Percentiles rank a stretch among this genome's conserved stretches.
Conservation (phyloP, 345 rosid species). For the Citrus australasica region DNA sequence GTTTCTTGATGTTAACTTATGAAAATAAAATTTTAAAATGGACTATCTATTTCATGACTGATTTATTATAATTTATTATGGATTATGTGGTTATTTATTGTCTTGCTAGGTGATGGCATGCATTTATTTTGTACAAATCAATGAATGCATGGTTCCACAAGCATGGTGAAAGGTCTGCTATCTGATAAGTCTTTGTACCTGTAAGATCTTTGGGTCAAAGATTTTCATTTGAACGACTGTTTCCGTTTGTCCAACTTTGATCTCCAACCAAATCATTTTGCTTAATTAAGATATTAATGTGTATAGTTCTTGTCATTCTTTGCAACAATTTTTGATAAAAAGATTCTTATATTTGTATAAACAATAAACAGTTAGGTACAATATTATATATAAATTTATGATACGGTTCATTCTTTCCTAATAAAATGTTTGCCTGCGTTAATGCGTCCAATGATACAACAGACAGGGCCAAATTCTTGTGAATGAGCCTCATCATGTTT, state of each 20-base stretch:
- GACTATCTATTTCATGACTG: background rate
- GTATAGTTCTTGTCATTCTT: background rate
- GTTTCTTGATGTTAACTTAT: constrained; percentile 4
- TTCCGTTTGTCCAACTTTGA: constrained; percentile 11
- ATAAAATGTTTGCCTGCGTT: background rate
- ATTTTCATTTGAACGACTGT: constrained; percentile 35
- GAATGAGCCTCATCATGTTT: background rate
- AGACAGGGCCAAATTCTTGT: background rate
- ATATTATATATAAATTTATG: background rate
- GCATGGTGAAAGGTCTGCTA: constrained; percentile 26
- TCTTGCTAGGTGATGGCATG: background rate
- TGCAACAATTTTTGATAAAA: background rate
- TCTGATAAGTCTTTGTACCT: constrained; percentile 29
- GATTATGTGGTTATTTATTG: background rate
- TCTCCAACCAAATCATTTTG: constrained; percentile 19
- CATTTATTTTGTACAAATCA: background rate
- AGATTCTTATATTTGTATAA: background rate
- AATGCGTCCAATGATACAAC: background rate
- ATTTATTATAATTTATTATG: background rate
- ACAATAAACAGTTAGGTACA: background rate
- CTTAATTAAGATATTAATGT: background rate
- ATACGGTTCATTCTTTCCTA: background rate
- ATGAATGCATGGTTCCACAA: background rate
- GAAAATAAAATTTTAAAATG: background rate
- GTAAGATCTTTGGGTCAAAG: constrained; percentile 59